phyloP scores from a whole-genome alignment of 805 yeast genomes.

The Yamadazyma akitaensis region DNA sequence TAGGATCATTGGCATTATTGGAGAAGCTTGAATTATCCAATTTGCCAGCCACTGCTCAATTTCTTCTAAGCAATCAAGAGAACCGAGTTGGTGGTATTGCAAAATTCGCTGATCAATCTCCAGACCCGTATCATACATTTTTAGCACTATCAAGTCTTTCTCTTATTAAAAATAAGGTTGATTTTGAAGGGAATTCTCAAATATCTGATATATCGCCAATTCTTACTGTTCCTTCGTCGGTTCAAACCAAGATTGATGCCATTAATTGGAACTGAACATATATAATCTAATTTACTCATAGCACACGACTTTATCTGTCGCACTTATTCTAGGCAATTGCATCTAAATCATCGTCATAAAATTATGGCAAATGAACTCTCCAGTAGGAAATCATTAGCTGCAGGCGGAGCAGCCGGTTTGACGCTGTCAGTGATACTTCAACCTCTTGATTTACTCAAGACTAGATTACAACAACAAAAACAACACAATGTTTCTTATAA shows the following conservation, averaged over 20 bases:
- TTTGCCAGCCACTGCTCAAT: slow-evolving; percentile 32
- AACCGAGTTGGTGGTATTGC: slow-evolving; percentile 71
- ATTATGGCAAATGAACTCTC: slow-evolving; percentile 14
- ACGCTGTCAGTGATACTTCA: slow-evolving; percentile 77
- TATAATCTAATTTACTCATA: not conserved
- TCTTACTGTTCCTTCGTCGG: slow-evolving; percentile 23
- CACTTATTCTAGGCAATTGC: not conserved
- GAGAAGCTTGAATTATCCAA: slow-evolving; percentile 33
- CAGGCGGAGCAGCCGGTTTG: slow-evolving; percentile 80
- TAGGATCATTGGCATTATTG: slow-evolving; percentile 54
- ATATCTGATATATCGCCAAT: slow-evolving; percentile 24
- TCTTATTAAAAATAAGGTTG: slow-evolving; percentile 14
- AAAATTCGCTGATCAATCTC: slow-evolving; percentile 58
- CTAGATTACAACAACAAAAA: slow-evolving; percentile 62
- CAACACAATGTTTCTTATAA: slow-evolving; percentile 17
- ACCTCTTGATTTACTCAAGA: slow-evolving; percentile 86
- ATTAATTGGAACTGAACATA: slow-evolving; percentile 4
- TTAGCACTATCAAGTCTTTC: slow-evolving; percentile 49
- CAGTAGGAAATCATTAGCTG: slow-evolving; percentile 14
- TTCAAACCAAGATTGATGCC: slow-evolving; percentile 9
- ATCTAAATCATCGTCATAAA: not conserved
- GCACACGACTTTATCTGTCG: slow-evolving; percentile 2
- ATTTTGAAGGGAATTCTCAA: slow-evolving; percentile 7
- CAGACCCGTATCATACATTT: slow-evolving; percentile 70
- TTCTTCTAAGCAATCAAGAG: slow-evolving; percentile 59